Base-by-base conservation (phyloP, 768 basidiomycete species). In the Collybiopsis confluens region DNA sequence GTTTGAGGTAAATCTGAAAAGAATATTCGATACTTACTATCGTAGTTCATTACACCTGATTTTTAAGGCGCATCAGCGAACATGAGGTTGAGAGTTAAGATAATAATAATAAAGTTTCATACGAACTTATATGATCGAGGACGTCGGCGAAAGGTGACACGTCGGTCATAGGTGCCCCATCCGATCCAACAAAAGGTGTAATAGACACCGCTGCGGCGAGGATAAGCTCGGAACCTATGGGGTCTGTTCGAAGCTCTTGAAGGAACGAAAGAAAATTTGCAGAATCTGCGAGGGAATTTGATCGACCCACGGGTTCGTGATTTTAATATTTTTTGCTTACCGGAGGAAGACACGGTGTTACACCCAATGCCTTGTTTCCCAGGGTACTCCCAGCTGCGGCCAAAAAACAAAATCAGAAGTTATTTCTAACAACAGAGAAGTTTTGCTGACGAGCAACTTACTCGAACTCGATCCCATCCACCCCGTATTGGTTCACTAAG, bases 261-360 rank as follows among this genome's bases (percentile, higher is more conserved):
- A 96, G 76, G 76, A 94, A 89, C 11, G 74, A 61, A 38, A 95
- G 79, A 70, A 88, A 87, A 68, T 97, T 94, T 57, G 77, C 74
- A 0, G 87, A 85, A 67, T 97, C 94, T 49, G 78, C 61, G 3
- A 76, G 57, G 30, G 30, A 33, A 13, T 33, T 33, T 33, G 30
- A 33, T 33, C 30, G 30, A 33, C 6, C 30, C 30, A 33, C 13
- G n/a, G n/a, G n/a, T 13, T 13, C 30, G 6, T 33, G 13, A 33
- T 13, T 6, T 5, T 33, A 5, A 33, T 5, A 5, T 5, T 5
- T 13, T 13, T 33, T 33, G 30, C 30, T 5, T 33, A 33, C 30
- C 30, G 5, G 47, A 35, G 8, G 47, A 37, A 21, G 80, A 79
- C 43, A 83, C 67, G 5, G 65, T 66, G 70, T 96, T 96, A 63